Base-by-base conservation (phyloP, 2,329 filamentous ascomycete genomes). In the Fusarium torreyae region DNA sequence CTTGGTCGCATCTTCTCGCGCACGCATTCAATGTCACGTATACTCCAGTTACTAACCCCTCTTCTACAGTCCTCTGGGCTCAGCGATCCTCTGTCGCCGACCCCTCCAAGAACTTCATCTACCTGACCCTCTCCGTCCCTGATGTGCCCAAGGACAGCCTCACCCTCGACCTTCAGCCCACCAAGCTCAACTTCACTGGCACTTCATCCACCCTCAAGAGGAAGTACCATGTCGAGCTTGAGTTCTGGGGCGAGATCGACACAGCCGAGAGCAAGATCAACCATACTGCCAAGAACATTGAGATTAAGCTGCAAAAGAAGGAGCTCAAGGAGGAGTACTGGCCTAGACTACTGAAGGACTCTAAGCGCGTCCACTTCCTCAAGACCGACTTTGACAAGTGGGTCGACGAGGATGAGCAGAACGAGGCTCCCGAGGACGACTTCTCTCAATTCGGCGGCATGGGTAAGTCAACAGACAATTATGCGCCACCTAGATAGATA, bases 361-460 rank as follows among this genome's bases (percentile, higher is more conserved):
- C 85, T 73, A 91, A 93, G 87, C 97, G 94, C 86, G 84, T 93
- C 57, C 96, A 98, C 85, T 99, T 94, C 89, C 84, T 99, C 77
- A 97, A 97, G 91, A 98, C 96, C 71, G 92, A 99, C 85, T 99
- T 99, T 76, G 94, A 98, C 86, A 98, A 97, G 92, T 98, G 94
- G 94, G 93, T 97, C 77, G 94, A 98, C 75, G 94, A 98, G 89
- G 94, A 99, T 79, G 96, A 99, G 88, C 96, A 99, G 86, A 92
- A 98, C 78, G 94, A 94, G 82, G 91, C 88, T 64, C 85, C 89
- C 49, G 94, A 97, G 71, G 94, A 97, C 58, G 94, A 97, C 81
- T 83, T 90, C 74, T 88, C 87, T 70, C 86, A 89, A 79, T 90
- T 88, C 74, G 88, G 86, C 61, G 88, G 88, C 70, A 92, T 89